Conservation (phyloP, 2,329 filamentous ascomycete species). For the Colletotrichum sp. region DNA sequence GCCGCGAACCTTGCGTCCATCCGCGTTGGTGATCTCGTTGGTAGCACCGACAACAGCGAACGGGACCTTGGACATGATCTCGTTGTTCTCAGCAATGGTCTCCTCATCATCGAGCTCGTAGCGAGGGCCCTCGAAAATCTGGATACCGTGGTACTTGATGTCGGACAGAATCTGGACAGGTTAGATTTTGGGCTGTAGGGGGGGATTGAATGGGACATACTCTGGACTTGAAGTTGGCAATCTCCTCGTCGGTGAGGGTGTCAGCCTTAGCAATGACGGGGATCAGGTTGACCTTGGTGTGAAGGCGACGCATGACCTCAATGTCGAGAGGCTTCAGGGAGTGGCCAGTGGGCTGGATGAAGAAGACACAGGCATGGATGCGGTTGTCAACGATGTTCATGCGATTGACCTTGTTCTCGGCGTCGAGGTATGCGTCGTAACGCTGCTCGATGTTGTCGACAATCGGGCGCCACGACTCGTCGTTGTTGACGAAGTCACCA, state of each 20-base stretch:
- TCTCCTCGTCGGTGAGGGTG: slow-evolving; percentile 96
- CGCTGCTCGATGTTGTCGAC: slow-evolving; percentile 99
- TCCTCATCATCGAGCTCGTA: slow-evolving; percentile 99
- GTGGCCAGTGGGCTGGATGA: slow-evolving; percentile 98
- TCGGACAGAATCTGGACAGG: slow-evolving; percentile 83
- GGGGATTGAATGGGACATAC: slow-evolving; percentile 60
- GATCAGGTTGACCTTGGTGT: slow-evolving; percentile 99
- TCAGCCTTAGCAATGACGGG: slow-evolving; percentile 99
- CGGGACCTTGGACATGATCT: slow-evolving; percentile 99
- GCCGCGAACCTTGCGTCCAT: slow-evolving; percentile 94
- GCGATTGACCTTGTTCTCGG: slow-evolving; percentile 99
- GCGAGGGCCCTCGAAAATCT: slow-evolving; percentile 98
- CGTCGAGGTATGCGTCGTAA: slow-evolving; percentile 97
- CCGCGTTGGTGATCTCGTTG: slow-evolving; percentile 86
- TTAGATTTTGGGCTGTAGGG: slow-evolving; percentile 1
- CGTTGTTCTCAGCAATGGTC: slow-evolving; percentile 99
- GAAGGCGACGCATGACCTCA: slow-evolving; percentile 98
- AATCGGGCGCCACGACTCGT: slow-evolving; percentile 98
- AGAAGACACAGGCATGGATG: slow-evolving; percentile 98
- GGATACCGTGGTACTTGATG: slow-evolving; percentile 95
- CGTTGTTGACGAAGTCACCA: slow-evolving; percentile 99
- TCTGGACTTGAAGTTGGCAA: slow-evolving; percentile 91
- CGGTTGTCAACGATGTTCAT: slow-evolving; percentile 99
- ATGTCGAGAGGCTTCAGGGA: slow-evolving; percentile 98
- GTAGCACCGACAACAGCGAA: slow-evolving; percentile 98